These are phyloP conservation scores for Rhipidocladum racemiflorum DNA, from an alignment of 176 grass and related monocot species.

Conservation along the genomic window DNA sequence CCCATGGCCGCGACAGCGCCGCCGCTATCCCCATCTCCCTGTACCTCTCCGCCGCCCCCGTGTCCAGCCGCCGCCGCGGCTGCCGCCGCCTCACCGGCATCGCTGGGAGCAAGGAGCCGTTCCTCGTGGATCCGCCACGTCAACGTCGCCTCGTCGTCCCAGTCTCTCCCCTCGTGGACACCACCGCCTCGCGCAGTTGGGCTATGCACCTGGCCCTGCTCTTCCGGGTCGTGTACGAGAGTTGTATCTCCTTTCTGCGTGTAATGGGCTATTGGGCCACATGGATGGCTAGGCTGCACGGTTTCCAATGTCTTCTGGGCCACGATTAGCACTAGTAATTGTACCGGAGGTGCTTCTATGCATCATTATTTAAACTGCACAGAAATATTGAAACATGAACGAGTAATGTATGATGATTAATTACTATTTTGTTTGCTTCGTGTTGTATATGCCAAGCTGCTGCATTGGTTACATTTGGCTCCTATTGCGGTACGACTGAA, in stretches of 20 bases:
- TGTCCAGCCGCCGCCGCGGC: conserved; percentile 36
- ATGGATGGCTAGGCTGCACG: neutral
- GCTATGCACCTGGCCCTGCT: neutral
- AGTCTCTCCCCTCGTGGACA: neutral
- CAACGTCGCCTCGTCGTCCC: neutral
- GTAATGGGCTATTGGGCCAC: neutral
- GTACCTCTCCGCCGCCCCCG: conserved; percentile 43
- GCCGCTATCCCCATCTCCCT: conserved; percentile 48
- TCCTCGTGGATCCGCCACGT: neutral
- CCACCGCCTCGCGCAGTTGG: neutral
- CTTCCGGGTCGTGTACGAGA: neutral
- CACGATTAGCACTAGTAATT: too few species aligned
- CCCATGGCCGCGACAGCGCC: conserved; percentile 54
- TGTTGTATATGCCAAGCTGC: too few species aligned
- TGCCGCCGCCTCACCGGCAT: conserved; percentile 45
- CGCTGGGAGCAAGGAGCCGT: neutral
- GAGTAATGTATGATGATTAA: too few species aligned
- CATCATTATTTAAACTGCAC: too few species aligned
- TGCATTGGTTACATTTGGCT: too few species aligned
- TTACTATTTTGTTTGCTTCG: too few species aligned
- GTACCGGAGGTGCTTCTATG: too few species aligned
- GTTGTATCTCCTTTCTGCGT: too few species aligned
- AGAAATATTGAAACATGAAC: too few species aligned
- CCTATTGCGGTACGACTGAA: too few species aligned
- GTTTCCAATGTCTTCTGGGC: neutral